Base-by-base conservation (phyloP, 805 yeast genomes). In the Yarrowia sp. region DNA sequence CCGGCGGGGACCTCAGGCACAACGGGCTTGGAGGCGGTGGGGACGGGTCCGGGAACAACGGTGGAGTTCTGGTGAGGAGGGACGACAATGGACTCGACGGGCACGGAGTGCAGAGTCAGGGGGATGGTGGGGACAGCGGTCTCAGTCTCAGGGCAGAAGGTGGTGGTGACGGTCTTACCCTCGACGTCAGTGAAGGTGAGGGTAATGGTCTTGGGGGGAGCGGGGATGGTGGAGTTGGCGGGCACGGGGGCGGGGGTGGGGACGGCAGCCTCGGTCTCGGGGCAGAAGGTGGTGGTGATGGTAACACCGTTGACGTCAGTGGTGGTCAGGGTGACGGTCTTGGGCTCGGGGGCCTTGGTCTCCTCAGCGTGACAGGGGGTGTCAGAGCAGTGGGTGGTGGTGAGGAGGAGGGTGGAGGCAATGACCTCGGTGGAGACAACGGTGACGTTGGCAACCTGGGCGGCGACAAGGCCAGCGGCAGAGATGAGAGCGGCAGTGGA, bases 231-330 rank as follows among this genome's bases (percentile, higher is more conserved):
- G 47, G 64, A 42, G 64, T 58, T 58, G 50, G 19, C 64, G 10
- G 50, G 50, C 17, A 43, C 33, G 40, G 50, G 46, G 17, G 64
- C 49, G 40, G 64, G 64, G 64, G 50, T 43, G 64, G 64, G 64
- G 50, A 43, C 30, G 30, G 30, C 30, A 24, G 30, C 14, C 64
- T 33, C 64, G 9, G 64, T 58, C 64, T 58, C 64, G 64, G 64
- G 64, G 64, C 64, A 58, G 64, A 58, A 58, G 50, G 64, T 58
- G 64, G 64, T 58, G 64, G 64, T 58, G 64, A 58, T 43, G 64
- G 64, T 58, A 33, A 58, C 64, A 8, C 64, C 64, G 64, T 58
- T 43, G 40, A 42, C 49, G 50, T 58, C 64, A 33, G 64, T 58
- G 64, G 64, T 58, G 64, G 64, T 58, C 33, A 58, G 49, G 40